phyloP scores from a whole-genome alignment of 148 eudicot species.

The Pharnaceum exiguum region DNA sequence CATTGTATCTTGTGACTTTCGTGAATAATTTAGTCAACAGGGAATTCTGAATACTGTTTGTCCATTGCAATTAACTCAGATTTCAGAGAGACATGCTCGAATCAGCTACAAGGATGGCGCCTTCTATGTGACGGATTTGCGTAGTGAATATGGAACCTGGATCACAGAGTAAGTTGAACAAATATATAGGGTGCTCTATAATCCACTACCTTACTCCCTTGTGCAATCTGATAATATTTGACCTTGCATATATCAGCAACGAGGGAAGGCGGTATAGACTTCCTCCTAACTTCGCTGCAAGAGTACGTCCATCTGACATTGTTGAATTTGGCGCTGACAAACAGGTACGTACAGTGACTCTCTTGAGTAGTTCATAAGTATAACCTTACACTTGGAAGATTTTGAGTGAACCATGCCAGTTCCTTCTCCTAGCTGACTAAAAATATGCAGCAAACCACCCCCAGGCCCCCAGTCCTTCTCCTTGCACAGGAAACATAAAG shows the following conservation, averaged over 20 bases:
- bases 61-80: slow-evolving; percentile 44
- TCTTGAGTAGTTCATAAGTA: neutral
- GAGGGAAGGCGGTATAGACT: slow-evolving; percentile 70
- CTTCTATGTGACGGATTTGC: slow-evolving; percentile 66
- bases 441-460: neutral
- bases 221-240: slow-evolving; percentile 1
- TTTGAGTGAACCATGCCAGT: neutral
- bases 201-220: neutral
- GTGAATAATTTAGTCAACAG: neutral
- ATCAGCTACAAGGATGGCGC: slow-evolving; percentile 65
- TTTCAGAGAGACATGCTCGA: slow-evolving; percentile 66
- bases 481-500: too few relatives aligned
- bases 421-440: too few relatives aligned
- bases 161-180: slow-evolving; percentile 60
- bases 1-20: neutral
- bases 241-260: slow-evolving; percentile 37
- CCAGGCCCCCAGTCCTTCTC: neutral
- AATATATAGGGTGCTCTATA: neutral
- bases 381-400: neutral
- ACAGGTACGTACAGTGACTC: slow-evolving; percentile 38
- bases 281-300: slow-evolving; percentile 71
- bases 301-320: slow-evolving; percentile 66
- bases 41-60: neutral
- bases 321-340: slow-evolving; percentile 73
- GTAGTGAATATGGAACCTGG: slow-evolving; percentile 84